A percentile compares a stretch with the other conserved stretches of the same genome.
Conservation (phyloP, 495 filamentous ascomycete genomes). For the Tuber calosporum region DNA sequence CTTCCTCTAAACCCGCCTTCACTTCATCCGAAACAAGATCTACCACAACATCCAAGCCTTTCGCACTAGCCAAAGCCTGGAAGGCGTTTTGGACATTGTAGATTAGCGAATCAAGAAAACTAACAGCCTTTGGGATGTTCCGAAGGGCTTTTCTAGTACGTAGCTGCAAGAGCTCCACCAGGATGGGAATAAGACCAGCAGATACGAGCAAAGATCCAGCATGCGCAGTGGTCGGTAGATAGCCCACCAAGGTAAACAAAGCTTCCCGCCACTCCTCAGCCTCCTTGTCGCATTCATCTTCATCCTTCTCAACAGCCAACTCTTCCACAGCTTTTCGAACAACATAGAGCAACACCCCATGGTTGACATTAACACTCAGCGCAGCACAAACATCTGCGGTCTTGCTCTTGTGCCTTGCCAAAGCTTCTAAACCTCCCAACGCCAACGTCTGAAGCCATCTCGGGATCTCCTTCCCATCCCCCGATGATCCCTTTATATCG, state of each 20-base stretch:
- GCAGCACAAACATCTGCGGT: constrained; percentile 74
- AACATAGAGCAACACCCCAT: constrained; percentile 90
- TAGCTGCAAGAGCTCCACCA: constrained; percentile 81
- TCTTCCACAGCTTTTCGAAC: constrained; percentile 82
- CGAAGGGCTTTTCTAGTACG: constrained; percentile 75
- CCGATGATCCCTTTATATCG: constrained; percentile 51
- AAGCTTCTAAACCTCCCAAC: constrained; percentile 68
- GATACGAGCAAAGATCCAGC: constrained; percentile 60
- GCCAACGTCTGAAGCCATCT: constrained; percentile 75
- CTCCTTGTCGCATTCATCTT: constrained; percentile 52
- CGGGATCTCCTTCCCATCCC: constrained; percentile 49
- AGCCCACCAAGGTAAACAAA: constrained; percentile 71
- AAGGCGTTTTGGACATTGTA: constrained; percentile 76
- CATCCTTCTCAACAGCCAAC: constrained; percentile 55
- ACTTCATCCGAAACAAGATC: constrained; percentile 77
- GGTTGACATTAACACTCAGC: constrained; percentile 85
- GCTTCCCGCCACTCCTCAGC: constrained; percentile 83
- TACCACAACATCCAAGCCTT: constrained; percentile 78
- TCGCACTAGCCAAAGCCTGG: constrained; percentile 64
- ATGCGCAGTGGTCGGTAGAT: constrained; percentile 61
- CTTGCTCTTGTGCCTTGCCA: constrained; percentile 69
- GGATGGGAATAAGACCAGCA: constrained; percentile 77
- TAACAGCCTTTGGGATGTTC: constrained; percentile 68
- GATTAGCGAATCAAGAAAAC: constrained; percentile 78
- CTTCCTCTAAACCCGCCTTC: constrained; percentile 58